Evolutionary conservation across 768 basidiomycete species (phyloP), one percentile per base, ranked within the genome.

Genomic region (Amanita exitialis): DNA sequence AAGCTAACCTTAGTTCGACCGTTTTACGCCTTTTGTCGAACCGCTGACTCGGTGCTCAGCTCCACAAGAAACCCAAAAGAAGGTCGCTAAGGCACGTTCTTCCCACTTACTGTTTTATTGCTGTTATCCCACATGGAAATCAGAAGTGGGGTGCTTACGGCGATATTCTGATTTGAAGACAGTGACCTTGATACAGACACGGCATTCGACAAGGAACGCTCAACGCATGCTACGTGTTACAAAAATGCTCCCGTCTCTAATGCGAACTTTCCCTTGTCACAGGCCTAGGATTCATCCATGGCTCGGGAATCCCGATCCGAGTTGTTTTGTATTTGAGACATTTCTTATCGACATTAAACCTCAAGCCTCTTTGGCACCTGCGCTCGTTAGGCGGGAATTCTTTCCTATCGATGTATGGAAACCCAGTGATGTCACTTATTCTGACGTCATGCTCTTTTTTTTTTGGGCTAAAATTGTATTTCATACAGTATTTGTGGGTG

Each of bases 341-440:
- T 41, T 21, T 20, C 4, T 20, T 20, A 20, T 41, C 18, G 13
- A 27, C 25, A 23, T 6, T n/a, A 6, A 21, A 12, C 12, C 9
- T 16, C 15, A 28, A 10, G 15, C 28, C 1, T 44, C 25, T 8
- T 30, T 44, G 43, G 30, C 27, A 44, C 23, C 25, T 7, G 27
- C 27, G 27, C 43, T 44, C 27, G 27, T 44, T 44, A 27, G 9
- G 43, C 43, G 43, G 43, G 25, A 44, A 28, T 44, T 25, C 21
- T 15, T 47, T 28, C 18, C n/a, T 32, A 12, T 10, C 15, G 23
- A 12, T 42, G 39, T 28, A 6, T 38, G 37, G 38, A 42, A 35
- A 42, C 5, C 20, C 15, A 25, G 43, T 51, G 50, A 51, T 51
- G 50, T 51, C 50, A 51, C 34, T 20, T 12, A 42, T 16, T 44